Evolutionary conservation across 169 alveolate species (phyloP), one percentile per base, ranked within the genome.

Genomic region (Cryptosporidium viatorum): DNA sequence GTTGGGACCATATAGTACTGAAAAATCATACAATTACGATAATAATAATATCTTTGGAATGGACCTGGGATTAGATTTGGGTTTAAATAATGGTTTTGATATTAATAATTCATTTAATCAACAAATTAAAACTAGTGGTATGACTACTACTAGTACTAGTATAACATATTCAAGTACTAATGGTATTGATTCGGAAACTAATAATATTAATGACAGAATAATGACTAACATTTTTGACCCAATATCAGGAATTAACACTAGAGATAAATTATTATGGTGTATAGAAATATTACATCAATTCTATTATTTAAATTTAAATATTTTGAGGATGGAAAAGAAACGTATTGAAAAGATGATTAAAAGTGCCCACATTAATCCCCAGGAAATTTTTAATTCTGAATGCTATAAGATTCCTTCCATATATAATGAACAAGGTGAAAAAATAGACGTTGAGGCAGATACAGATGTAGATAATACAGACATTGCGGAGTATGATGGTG

Each of bases 291-390:
- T 48, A 35, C 26, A 37, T 35, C 37, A 55, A 21, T 16, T 73
- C 18, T 69, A 37, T 29, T 69, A 73, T 18, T 52, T 73, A 50
- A 73, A 73, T 73, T 55, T 73, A 31, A 6, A 16, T 12, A 29
- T n/a, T 9, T 55, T 73, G 33, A 73, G 86, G 3, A 16, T 52
- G 10, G 55, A 37, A 10, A 37, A 69, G 10, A 48, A 69, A 18
- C 45, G 60, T 14, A 21, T 69, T 10, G 23, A 37, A 23, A 21
- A 69, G 8, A 55, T 6, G 3, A 21, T 55, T 26, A 55, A 55
- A 12, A 26, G 5, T 18, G 14, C 21, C 12, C 5, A 23, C 9
- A 55, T 26, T 23, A 5, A 21, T 55, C n/a, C 67, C 2, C 35
- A n/a, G 35, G 67, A 55, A 26, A 55, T 55, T 26, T 55, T 55